These are phyloP conservation scores for Entomortierella beljakovae DNA, from an alignment of 192 early-diverging fungal species.

Conservation along the genomic window DNA sequence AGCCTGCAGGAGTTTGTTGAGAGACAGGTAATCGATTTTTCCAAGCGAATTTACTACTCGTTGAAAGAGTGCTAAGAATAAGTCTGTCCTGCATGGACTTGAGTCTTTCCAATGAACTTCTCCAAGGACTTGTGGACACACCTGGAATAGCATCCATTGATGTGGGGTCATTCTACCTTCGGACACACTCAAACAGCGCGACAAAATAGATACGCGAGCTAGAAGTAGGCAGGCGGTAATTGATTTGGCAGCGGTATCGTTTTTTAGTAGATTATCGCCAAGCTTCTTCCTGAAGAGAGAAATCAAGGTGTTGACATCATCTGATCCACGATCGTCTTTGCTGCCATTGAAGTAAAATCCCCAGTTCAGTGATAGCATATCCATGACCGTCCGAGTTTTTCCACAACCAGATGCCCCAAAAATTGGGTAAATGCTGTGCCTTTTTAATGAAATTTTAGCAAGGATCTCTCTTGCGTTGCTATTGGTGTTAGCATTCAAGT, in stretches of 20 bases:
- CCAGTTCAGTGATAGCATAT: constrained; percentile 22
- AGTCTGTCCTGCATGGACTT: not conserved
- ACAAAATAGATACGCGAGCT: constrained; percentile 9
- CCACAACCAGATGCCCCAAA: constrained; percentile 21
- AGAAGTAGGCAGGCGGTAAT: constrained; percentile 13
- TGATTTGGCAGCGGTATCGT: constrained; percentile 5
- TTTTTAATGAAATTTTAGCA: not conserved
- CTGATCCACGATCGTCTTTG: constrained; percentile 14
- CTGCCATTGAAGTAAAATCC: constrained; percentile 30
- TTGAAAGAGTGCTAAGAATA: not conserved
- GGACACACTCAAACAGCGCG: constrained; percentile 8
- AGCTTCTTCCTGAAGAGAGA: not conserved
- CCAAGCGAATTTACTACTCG: not conserved
- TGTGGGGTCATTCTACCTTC: constrained; percentile 9
- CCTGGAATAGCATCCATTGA: constrained; percentile 20
- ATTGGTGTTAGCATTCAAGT: too few species aligned
- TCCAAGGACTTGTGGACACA: constrained; percentile 2
- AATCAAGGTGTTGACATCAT: constrained; percentile 1
- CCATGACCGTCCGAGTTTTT: constrained; percentile 19
- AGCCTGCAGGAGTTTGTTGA: not conserved
- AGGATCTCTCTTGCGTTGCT: not conserved
- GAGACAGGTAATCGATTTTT: not conserved
- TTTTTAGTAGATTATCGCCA: not conserved
- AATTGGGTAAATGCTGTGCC: not conserved
- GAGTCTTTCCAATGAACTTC: not conserved